A percentile compares a stretch with the other conserved stretches of the same genome.
Evolutionary conservation across 2,329 filamentous ascomycete genomes (phyloP).

Genomic region (Colletotrichum kahawae): DNA sequence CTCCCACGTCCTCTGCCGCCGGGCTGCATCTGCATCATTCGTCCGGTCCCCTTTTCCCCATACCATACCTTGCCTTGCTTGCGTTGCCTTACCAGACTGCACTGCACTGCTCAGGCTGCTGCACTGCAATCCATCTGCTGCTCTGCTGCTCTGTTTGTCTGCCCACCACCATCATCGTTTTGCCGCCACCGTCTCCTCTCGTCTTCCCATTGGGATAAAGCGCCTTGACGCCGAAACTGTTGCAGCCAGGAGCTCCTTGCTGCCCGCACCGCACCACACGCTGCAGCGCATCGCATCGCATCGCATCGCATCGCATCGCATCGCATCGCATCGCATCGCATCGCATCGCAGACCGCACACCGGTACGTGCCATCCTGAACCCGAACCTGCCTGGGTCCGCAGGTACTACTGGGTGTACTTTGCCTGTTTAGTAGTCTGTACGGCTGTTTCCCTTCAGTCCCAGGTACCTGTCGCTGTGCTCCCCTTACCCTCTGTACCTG

Average conservation of each 20-base stretch:
- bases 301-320: slow-evolving; percentile 3
- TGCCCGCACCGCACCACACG: slow-evolving; percentile 11
- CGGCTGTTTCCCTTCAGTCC: not conserved
- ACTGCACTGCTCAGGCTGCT: too few species aligned
- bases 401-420: not conserved
- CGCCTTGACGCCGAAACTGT: slow-evolving; percentile 33
- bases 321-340: slow-evolving; percentile 11
- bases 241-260: slow-evolving; percentile 28
- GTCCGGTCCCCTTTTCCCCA: not conserved
- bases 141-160: not conserved
- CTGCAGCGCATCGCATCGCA: slow-evolving; percentile 13
- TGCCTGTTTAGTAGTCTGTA: not conserved
- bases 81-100: not conserved
- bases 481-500: not conserved
- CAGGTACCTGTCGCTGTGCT: not conserved
- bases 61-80: not conserved
- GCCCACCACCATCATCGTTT: not conserved
- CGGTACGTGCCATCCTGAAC: slow-evolving; percentile 14
- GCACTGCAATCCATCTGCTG: not conserved
- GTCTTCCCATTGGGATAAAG: slow-evolving; percentile 2
- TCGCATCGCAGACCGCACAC: slow-evolving; percentile 2
- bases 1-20: not conserved
- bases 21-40: not conserved
- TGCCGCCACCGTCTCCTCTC: not conserved
- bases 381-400: not conserved